Evolutionary conservation across 306 rosid genomes (phyloP).

Genomic region (Boehmeria nivea): DNA sequence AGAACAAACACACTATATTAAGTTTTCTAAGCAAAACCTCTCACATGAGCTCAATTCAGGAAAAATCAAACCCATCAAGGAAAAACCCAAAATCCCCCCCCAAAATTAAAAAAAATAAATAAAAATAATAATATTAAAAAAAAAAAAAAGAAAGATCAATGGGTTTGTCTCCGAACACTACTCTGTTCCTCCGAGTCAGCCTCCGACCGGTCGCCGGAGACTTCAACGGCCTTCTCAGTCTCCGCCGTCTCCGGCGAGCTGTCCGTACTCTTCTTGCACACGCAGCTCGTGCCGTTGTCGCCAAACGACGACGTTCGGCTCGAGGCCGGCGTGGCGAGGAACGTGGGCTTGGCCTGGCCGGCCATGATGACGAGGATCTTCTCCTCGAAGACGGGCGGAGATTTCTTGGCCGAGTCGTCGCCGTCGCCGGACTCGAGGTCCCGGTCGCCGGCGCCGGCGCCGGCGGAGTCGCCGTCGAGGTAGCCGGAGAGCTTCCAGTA

Average conservation of each 20-base stretch:
- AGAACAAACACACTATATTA: neutral
- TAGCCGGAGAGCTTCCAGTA: conserved; percentile 95
- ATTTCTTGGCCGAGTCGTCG: conserved; percentile 38
- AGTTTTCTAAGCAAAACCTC: neutral
- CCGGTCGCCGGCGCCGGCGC: conserved; percentile 18
- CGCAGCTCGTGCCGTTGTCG: conserved; percentile 36
- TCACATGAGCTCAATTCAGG: neutral
- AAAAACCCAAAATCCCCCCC: neutral
- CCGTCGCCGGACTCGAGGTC: conserved; percentile 66
- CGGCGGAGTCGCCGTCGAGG: conserved; percentile 42
- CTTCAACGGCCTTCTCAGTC: conserved; percentile 15
- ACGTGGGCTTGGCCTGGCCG: conserved; percentile 77
- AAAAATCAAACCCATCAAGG: conserved; percentile 8
- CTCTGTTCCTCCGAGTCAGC: conserved; percentile 21
- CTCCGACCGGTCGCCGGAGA: neutral
- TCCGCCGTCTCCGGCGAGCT: conserved; percentile 35
- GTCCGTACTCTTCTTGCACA: conserved; percentile 30
- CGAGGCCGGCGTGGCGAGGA: conserved; percentile 76
- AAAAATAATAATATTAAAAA: neutral
- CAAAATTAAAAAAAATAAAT: neutral
- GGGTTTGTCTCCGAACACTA: conserved; percentile 34
- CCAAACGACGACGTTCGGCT: conserved; percentile 65
- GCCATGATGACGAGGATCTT: conserved; percentile 95
- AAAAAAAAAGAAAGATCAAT: conserved; percentile 7
- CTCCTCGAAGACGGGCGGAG: conserved; percentile 53